Evolutionary conservation across 192 early-diverging fungal species (phyloP), one percentile per base, ranked within the genome.

Genomic region (Coemansia sp.): DNA sequence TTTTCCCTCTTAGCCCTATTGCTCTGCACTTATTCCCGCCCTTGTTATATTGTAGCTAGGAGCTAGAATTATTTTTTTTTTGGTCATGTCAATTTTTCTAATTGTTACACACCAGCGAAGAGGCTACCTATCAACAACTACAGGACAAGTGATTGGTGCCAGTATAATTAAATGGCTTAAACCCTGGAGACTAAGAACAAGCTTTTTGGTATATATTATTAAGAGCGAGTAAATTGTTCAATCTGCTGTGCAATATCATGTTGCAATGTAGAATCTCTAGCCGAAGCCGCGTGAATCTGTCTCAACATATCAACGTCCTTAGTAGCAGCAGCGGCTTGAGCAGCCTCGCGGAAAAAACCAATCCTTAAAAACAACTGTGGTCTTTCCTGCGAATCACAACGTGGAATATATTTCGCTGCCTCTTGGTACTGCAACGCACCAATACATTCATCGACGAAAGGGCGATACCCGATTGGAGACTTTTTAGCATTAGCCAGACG

Each of bases 371-470:
- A 95, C 38, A 93, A 72, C 24, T 72, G 75, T 0, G 93, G 86
- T 3, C 89, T 80, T 2, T 87, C 81, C 3, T 72, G 67, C 0
- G 87, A 74, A 58, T 93, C 92, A 70, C 92, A 93, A 41, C 87
- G 87, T 10, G 87, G 77, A 47, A 95, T 91, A 66, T 93, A 95
- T 70, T 89, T 90, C 36, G 87, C 76, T 0, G 93, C 93, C 67
- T 95, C 93, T 31, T 88, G 87, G 64, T 86, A 88, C 78, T 92
- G 90, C 66, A 88, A 81, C 9, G 91, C 92, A 53, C 87, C 87
- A 18, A 93, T 85, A 69, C 93, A 95, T 57, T 92, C 92, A 65
- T 92, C 90, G 10, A 92, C 92, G 84, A 95, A 95, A 12, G 93
- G 91, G 38, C 89, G 69, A 62, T 75, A 95, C 13, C 93, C 93